phyloP scores from a whole-genome alignment of 108 stramenopile genomes.

The Pseudonitzschia delicatissima region DNA sequence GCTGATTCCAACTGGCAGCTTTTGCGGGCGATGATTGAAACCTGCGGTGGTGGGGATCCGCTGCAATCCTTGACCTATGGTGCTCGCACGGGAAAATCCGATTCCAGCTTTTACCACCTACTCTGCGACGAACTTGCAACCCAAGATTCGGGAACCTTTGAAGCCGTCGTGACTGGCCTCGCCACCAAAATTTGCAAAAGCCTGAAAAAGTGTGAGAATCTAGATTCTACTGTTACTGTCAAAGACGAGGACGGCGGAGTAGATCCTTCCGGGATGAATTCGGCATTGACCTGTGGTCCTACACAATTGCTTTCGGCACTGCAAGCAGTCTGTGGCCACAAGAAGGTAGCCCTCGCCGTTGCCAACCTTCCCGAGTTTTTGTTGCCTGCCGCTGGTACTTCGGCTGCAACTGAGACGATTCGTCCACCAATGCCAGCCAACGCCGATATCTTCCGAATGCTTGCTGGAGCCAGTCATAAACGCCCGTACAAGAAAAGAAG shows the following conservation, averaged over 20 bases:
- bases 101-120: conserved; percentile 60
- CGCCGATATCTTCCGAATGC: conserved; percentile 36
- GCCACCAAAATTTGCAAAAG: conserved; percentile 28
- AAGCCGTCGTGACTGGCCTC: conserved; percentile 40
- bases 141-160: conserved; percentile 58
- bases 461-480: conserved; percentile 19
- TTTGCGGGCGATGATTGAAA: conserved; percentile 40
- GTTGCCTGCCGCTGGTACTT: conserved; percentile 51
- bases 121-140: conserved; percentile 70
- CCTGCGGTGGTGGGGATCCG: conserved; percentile 13
- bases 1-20: conserved; percentile 51
- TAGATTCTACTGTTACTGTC: conserved; percentile 41
- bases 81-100: conserved; percentile 10
- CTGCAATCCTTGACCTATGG: background rate
- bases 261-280: background rate
- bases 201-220: conserved; percentile 48
- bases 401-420: conserved; percentile 49
- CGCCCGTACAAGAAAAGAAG: conserved; percentile 57
- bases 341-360: conserved; percentile 59
- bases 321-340: conserved; percentile 60
- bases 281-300: conserved; percentile 24
- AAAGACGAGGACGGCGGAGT: conserved; percentile 5
- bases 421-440: conserved; percentile 39
- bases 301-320: conserved; percentile 59
- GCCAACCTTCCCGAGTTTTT: conserved; percentile 50